Percentiles rank a stretch among this genome's conserved stretches.
phyloP scores from a whole-genome alignment of 371 early-diverging fungal species.

The Mucor mucedo region DNA sequence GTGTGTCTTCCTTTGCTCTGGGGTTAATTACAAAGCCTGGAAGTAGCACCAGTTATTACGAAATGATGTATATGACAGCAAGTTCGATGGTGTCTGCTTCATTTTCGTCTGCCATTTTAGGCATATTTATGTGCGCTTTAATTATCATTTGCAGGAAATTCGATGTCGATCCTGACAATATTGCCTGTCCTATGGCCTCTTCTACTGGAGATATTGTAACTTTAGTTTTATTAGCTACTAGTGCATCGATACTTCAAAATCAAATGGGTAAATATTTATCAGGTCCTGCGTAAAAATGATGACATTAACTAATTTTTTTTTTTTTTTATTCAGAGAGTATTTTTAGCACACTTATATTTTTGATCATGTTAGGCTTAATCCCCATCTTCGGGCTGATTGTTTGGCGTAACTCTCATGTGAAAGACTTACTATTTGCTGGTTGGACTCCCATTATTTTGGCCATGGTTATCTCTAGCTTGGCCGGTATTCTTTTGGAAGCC shows the following conservation, averaged over 20 bases:
- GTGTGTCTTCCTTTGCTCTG: constrained; percentile 66
- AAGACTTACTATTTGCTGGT: constrained; percentile 68
- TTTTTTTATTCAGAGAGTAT: constrained; percentile 37
- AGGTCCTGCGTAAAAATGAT: not conserved
- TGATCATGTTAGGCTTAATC: constrained; percentile 51
- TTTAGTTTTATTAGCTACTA: constrained; percentile 60
- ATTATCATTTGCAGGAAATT: constrained; percentile 66
- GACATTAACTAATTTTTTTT: not conserved
- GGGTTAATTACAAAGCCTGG: constrained; percentile 63
- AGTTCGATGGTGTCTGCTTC: constrained; percentile 74
- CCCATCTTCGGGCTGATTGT: constrained; percentile 63
- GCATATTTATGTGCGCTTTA: constrained; percentile 71
- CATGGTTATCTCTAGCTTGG: constrained; percentile 77
- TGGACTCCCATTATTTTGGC: constrained; percentile 81
- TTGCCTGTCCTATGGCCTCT: constrained; percentile 75
- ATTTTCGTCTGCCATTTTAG: constrained; percentile 74
- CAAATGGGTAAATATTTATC: constrained; percentile 48
- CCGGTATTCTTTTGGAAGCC: constrained; percentile 78
- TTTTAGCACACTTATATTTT: constrained; percentile 52
- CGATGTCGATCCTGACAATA: constrained; percentile 78
- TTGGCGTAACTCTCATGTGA: constrained; percentile 65
- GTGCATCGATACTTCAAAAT: constrained; percentile 48
- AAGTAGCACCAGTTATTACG: constrained; percentile 46
- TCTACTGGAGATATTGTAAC: constrained; percentile 78
- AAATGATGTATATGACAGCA: constrained; percentile 70